Percentiles rank a stretch among this genome's conserved stretches.
phyloP scores from a whole-genome alignment of 345 rosid species.

The Arabis hirsuta region DNA sequence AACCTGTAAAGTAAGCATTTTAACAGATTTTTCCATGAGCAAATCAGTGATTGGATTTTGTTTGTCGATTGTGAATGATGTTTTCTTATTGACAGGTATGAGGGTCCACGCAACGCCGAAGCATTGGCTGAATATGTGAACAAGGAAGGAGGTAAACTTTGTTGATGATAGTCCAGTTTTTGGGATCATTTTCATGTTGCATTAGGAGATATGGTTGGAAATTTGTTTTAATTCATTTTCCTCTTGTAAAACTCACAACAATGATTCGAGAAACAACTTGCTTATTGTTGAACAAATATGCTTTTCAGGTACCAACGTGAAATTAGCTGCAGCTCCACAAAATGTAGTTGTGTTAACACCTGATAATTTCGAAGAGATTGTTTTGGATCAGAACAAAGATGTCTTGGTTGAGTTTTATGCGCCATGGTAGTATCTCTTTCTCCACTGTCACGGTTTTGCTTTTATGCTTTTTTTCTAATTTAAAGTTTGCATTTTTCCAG shows the following conservation, averaged over 20 bases:
- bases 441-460: slow-evolving; percentile 17
- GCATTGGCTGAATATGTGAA: slow-evolving; percentile 86
- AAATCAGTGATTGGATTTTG: background rate
- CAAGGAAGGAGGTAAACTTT: slow-evolving; percentile 79
- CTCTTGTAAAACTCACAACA: background rate
- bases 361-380: slow-evolving; percentile 80
- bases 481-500: slow-evolving; percentile 49
- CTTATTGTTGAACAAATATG: slow-evolving; percentile 13
- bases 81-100: slow-evolving; percentile 56
- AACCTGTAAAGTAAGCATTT: slow-evolving; percentile 80
- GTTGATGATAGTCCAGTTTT: background rate
- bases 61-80: background rate
- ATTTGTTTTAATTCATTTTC: background rate
- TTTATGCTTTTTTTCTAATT: slow-evolving; percentile 27
- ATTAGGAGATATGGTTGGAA: background rate
- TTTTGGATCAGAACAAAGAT: slow-evolving; percentile 84
- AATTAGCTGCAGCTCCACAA: slow-evolving; percentile 80
- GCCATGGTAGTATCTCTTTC: slow-evolving; percentile 69
- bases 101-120: slow-evolving; percentile 88
- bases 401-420: slow-evolving; percentile 98
- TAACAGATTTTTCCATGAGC: background rate
- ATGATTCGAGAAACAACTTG: background rate
- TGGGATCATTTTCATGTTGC: background rate
- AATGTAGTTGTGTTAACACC: slow-evolving; percentile 73
- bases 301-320: slow-evolving; percentile 82